A percentile compares a stretch with the other conserved stretches of the same genome.
phyloP scores from a whole-genome alignment of 371 early-diverging fungal genomes.

The Mycotypha africana region DNA sequence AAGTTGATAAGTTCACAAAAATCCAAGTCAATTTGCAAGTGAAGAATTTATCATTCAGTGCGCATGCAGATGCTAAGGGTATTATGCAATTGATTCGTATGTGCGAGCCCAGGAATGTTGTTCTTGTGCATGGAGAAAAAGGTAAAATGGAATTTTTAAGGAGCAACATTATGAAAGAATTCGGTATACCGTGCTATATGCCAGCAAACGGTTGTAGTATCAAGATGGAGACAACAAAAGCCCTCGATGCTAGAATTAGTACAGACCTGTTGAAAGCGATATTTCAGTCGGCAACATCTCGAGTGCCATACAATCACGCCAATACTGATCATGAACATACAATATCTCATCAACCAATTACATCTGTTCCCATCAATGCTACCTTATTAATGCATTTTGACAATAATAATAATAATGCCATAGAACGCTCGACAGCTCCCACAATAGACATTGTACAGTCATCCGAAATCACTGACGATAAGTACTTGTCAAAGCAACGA shows the following conservation, averaged over 20 bases:
- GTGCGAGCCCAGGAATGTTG: constrained; percentile 90
- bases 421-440: constrained; percentile 3
- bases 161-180: constrained; percentile 76
- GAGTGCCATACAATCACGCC: neutral
- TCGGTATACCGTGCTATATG: constrained; percentile 80
- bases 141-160: constrained; percentile 86
- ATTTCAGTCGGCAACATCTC: constrained; percentile 2
- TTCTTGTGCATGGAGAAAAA: constrained; percentile 99
- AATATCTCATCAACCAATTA: constrained; percentile 5
- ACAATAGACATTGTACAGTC: constrained; percentile 17
- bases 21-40: constrained; percentile 91
- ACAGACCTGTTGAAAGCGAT: constrained; percentile 44
- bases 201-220: constrained; percentile 86
- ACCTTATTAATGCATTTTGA: constrained; percentile 14
- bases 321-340: neutral
- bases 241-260: constrained; percentile 53
- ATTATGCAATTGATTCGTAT: constrained; percentile 95
- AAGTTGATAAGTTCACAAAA: constrained; percentile 70
- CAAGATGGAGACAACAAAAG: constrained; percentile 58
- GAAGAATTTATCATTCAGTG: constrained; percentile 95
- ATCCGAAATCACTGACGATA: neutral
- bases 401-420: neutral
- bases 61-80: constrained; percentile 99
- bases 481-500: neutral
- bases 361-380: constrained; percentile 16